Evolutionary conservation across 257 asterid genomes (phyloP).

Genomic region (Solanum verrucosum): DNA sequence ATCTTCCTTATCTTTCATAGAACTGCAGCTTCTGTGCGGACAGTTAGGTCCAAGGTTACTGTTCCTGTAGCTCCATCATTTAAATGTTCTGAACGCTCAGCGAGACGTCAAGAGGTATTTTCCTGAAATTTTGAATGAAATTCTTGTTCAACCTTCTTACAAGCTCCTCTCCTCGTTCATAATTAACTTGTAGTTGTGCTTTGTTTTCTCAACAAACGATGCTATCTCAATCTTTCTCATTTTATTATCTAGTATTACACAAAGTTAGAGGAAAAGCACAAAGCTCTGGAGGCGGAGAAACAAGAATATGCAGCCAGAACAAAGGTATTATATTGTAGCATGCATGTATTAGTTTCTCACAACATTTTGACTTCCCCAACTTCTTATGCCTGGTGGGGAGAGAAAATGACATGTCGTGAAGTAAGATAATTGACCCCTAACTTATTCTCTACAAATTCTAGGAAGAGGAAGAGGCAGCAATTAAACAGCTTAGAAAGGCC

Average conservation of each 20-base stretch:
- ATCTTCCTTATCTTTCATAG: conserved; percentile 28
- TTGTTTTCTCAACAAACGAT: background rate
- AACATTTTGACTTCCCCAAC: background rate
- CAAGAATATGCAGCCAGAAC: conserved; percentile 59
- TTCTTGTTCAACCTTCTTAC: background rate
- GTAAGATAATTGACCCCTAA: background rate
- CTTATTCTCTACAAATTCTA: conserved; percentile 20
- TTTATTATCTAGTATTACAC: conserved; percentile 40
- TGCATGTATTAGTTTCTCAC: background rate
- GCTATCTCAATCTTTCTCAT: background rate
- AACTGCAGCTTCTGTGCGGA: conserved; percentile 80
- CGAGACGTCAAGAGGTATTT: conserved; percentile 70
- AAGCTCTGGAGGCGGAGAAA: conserved; percentile 78
- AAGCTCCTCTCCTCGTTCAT: background rate
- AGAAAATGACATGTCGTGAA: background rate
- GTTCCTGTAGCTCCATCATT: conserved; percentile 74
- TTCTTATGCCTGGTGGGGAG: background rate
- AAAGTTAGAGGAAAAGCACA: conserved; percentile 77
- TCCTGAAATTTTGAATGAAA: background rate
- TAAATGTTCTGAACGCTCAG: conserved; percentile 46
- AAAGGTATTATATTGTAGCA: conserved; percentile 31
- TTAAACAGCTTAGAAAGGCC: conserved; percentile 73
- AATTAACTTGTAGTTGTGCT: background rate
- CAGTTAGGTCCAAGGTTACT: conserved; percentile 54
- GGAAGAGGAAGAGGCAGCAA: conserved; percentile 76